Evolutionary conservation across 139 green algal genomes (phyloP).

Genomic region (Mesotaenium endlicherianum): DNA sequence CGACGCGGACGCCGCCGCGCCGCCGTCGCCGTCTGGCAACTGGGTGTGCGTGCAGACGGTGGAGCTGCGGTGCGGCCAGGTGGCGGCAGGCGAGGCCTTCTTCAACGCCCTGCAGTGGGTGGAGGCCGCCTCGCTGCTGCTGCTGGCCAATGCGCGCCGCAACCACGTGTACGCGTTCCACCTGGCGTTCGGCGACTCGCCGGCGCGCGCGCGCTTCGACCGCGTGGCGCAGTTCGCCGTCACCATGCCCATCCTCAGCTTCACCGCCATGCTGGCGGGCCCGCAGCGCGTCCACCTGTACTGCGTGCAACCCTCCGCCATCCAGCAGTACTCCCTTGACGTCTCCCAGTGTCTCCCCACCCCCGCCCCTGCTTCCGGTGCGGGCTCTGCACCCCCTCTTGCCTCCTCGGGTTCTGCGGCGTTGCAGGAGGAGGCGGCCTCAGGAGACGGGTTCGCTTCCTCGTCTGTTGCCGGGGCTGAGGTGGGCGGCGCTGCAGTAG

Average conservation of each 20-base stretch:
- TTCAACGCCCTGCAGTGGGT: slow-evolving; percentile 40
- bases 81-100: slow-evolving; percentile 17
- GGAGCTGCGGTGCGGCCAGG: background rate
- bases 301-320: slow-evolving; percentile 73
- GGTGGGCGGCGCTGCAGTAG: background rate
- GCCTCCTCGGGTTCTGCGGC: no score
- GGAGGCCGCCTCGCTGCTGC: slow-evolving; percentile 10
- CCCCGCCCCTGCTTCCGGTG: background rate
- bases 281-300: slow-evolving; percentile 54
- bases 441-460: no score
- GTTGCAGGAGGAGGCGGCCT: no score
- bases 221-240: slow-evolving; percentile 69
- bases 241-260: slow-evolving; percentile 74
- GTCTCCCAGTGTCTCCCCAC: slow-evolving; percentile 59
- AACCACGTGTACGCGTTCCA: slow-evolving; percentile 69
- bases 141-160: slow-evolving; percentile 73
- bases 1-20: background rate
- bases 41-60: slow-evolving; percentile 46
- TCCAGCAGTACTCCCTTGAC: slow-evolving; percentile 83
- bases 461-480: no score
- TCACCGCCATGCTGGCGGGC: slow-evolving; percentile 51
- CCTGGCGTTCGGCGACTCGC: slow-evolving; percentile 13
- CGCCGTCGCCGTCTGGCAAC: background rate
- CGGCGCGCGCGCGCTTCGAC: slow-evolving; percentile 54
- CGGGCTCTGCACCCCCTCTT: background rate